phyloP scores from a whole-genome alignment of 768 basidiomycete genomes.

The Serendipita sp. region DNA sequence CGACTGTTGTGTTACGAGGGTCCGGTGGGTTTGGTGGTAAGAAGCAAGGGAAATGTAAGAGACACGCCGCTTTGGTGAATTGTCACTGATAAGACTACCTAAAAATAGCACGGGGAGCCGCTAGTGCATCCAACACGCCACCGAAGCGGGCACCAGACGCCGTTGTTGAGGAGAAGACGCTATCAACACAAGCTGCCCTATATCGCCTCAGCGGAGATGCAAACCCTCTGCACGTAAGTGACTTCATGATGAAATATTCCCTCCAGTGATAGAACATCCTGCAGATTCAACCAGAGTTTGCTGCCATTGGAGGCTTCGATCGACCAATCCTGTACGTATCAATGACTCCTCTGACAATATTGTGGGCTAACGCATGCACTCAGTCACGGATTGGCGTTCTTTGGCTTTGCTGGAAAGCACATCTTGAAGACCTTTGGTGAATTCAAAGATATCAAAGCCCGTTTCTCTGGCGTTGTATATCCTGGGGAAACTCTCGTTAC shows the following conservation, averaged over 20 bases:
- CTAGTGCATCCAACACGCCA: slow-evolving; percentile 62
- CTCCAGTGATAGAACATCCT: neutral
- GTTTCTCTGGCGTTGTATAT: slow-evolving; percentile 86
- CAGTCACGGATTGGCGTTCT: slow-evolving; percentile 55
- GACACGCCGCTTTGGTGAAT: neutral
- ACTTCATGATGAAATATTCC: neutral
- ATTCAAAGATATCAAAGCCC: slow-evolving; percentile 88
- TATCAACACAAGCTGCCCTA: slow-evolving; percentile 65
- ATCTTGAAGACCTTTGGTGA: slow-evolving; percentile 73
- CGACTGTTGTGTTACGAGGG: slow-evolving; percentile 82
- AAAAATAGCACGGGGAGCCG: slow-evolving; percentile 67
- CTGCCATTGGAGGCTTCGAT: slow-evolving; percentile 87
- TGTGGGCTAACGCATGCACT: slow-evolving; percentile 7
- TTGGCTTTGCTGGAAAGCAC: slow-evolving; percentile 90
- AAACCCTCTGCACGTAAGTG: slow-evolving; percentile 74
- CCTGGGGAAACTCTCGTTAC: slow-evolving; percentile 93
- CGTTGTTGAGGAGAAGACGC: slow-evolving; percentile 78
- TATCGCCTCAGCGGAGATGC: slow-evolving; percentile 86
- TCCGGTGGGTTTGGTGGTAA: slow-evolving; percentile 94
- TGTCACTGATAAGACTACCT: neutral
- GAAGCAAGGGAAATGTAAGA: slow-evolving; percentile 59
- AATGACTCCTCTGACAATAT: neutral
- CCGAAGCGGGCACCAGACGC: slow-evolving; percentile 78
- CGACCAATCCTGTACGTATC: slow-evolving; percentile 63
- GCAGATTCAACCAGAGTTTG: slow-evolving; percentile 84